Conservation (phyloP, 139 green algal species). For the Chlorella sp. region DNA sequence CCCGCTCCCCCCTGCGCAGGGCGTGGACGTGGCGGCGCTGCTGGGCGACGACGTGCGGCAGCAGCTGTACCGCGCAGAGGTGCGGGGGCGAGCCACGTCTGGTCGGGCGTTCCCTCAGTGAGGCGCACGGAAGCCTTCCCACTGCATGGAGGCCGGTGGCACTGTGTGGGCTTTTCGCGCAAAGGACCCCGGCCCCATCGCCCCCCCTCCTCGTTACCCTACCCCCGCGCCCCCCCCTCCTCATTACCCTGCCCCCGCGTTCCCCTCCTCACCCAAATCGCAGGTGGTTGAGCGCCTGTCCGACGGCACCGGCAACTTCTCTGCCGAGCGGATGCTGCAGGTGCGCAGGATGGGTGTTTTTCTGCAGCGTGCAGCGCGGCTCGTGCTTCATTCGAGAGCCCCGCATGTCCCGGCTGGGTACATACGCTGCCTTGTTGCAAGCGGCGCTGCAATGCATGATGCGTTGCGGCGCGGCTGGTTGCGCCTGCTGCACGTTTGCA, state of each 20-base stretch:
- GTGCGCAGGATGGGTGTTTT: neutral
- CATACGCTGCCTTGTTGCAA: no score
- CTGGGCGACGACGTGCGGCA: constrained; percentile 76
- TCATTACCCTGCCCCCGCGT: no score
- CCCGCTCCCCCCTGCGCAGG: neutral
- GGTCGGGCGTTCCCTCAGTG: neutral
- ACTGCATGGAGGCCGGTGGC: neutral
- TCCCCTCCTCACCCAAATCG: neutral
- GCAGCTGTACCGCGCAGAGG: constrained; percentile 80
- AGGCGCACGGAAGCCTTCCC: neutral
- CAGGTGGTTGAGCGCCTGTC: constrained; percentile 44
- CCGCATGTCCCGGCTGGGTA: no score
- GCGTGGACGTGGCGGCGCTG: constrained; percentile 71
- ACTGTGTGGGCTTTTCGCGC: neutral
- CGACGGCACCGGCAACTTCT: constrained; percentile 74
- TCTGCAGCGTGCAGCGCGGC: no score
- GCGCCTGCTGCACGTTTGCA: neutral
- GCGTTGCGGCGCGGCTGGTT: no score
- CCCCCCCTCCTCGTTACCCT: neutral
- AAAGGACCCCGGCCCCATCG: no score
- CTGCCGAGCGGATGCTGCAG: constrained; percentile 69
- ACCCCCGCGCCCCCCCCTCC: no score
- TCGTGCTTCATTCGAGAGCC: no score
- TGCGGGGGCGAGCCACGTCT: constrained; percentile 44
- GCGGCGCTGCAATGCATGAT: no score